phyloP scores from a whole-genome alignment of 768 basidiomycete genomes.

The Lentinula sp. region DNA sequence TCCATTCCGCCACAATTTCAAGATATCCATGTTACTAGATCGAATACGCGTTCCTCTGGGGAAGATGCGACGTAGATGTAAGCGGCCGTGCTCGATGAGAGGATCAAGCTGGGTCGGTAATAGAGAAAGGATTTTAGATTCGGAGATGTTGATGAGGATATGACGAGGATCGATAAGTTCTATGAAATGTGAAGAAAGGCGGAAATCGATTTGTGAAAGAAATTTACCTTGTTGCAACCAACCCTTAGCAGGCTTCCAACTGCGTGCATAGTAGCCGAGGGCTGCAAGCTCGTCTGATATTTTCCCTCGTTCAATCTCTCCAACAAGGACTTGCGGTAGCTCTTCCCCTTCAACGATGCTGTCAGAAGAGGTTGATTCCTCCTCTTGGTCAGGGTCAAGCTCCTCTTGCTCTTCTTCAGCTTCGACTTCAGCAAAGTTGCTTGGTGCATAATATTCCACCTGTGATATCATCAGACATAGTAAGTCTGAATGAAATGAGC shows the following conservation, averaged over 20 bases:
- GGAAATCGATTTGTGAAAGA: not conserved
- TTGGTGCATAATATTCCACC: slow-evolving; percentile 51
- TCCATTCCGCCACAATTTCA: slow-evolving; percentile 49
- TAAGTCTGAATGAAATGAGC: slow-evolving; percentile 6
- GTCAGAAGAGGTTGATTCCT: slow-evolving; percentile 1
- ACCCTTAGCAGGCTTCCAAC: slow-evolving; percentile 50
- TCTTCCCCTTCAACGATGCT: not conserved
- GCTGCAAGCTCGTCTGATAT: slow-evolving; percentile 49
- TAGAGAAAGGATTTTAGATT: slow-evolving; percentile 37
- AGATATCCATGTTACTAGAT: slow-evolving; percentile 49
- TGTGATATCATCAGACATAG: slow-evolving; percentile 11
- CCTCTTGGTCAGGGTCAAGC: slow-evolving; percentile 10
- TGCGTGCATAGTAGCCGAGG: slow-evolving; percentile 55
- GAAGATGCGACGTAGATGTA: slow-evolving; percentile 49
- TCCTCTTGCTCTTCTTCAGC: slow-evolving; percentile 18
- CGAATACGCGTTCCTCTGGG: slow-evolving; percentile 51
- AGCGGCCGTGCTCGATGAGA: slow-evolving; percentile 35
- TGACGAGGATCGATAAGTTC: slow-evolving; percentile 38
- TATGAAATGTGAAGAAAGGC: slow-evolving; percentile 10
- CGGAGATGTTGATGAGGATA: slow-evolving; percentile 57
- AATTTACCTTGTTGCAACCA: slow-evolving; percentile 38
- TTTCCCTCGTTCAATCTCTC: slow-evolving; percentile 12
- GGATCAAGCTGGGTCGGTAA: slow-evolving; percentile 23
- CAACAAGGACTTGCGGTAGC: not conserved
- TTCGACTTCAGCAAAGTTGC: slow-evolving; percentile 10